phyloP scores from a whole-genome alignment of 2,329 filamentous ascomycete genomes.

The Nemania serpens region DNA sequence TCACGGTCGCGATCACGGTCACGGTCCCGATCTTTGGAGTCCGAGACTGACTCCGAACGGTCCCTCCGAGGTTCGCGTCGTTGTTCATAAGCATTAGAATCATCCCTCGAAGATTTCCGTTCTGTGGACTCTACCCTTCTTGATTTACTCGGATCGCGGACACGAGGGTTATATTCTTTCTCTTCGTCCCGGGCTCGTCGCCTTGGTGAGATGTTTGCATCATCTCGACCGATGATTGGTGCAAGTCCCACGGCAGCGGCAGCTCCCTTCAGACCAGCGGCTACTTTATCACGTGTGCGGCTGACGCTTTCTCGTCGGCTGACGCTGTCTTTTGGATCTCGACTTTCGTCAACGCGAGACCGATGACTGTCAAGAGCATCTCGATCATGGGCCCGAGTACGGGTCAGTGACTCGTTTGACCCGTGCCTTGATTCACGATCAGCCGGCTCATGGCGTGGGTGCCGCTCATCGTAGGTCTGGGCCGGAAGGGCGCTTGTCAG shows the following conservation, averaged over 20 bases:
- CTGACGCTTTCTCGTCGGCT: conserved; percentile 47
- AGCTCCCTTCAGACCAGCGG: conserved; percentile 53
- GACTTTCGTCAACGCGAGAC: conserved; percentile 36
- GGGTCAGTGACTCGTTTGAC: conserved; percentile 39
- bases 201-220: conserved; percentile 40
- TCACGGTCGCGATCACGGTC: conserved; percentile 24
- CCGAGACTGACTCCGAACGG: conserved; percentile 28
- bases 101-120: conserved; percentile 33
- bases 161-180: conserved; percentile 32
- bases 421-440: conserved; percentile 39
- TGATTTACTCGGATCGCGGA: conserved; percentile 39
- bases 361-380: conserved; percentile 31
- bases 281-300: conserved; percentile 54
- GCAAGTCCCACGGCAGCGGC: conserved; percentile 51
- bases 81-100: conserved; percentile 33
- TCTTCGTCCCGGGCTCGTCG: conserved; percentile 39
- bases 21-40: conserved; percentile 26
- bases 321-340: conserved; percentile 38
- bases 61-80: conserved; percentile 35
- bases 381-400: conserved; percentile 33
- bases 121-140: conserved; percentile 36
- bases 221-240: conserved; percentile 42
- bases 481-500: conserved; percentile 40
- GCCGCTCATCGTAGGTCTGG: conserved; percentile 48
- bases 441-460: conserved; percentile 43